phyloP scores from a whole-genome alignment of 2,329 filamentous ascomycete species.

The Claviceps paspali region DNA sequence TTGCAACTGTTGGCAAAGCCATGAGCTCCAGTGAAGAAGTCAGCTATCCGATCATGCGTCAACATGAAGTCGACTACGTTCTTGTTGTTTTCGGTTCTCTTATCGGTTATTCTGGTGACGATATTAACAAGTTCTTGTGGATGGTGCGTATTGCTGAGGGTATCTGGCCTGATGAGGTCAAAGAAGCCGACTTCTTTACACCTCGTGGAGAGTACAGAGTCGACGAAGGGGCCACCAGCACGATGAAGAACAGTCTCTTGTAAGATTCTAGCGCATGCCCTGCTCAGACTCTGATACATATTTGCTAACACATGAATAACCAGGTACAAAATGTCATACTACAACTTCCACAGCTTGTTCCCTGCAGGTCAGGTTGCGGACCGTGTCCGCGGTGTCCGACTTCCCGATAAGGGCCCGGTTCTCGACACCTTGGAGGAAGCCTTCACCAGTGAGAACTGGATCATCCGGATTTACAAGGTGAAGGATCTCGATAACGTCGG shows the following conservation, averaged over 20 bases:
- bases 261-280: conserved; percentile 35
- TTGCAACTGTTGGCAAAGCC: conserved; percentile 95
- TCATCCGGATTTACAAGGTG: conserved; percentile 99
- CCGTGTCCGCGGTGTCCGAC: conserved; percentile 64
- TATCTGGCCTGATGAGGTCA: conserved; percentile 99
- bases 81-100: conserved; percentile 92
- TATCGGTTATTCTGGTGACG: conserved; percentile 91
- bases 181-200: conserved; percentile 94
- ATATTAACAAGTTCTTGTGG: conserved; percentile 99
- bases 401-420: conserved; percentile 73
- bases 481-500: conserved; percentile 96
- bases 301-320: conserved; percentile 11
- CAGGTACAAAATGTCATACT: conserved; percentile 99
- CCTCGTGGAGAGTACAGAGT: conserved; percentile 85
- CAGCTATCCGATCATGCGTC: conserved; percentile 94
- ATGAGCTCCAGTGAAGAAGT: conserved; percentile 97
- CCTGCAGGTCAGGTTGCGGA: conserved; percentile 80
- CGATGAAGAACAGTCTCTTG: conserved; percentile 99
- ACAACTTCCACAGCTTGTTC: conserved; percentile 91
- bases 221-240: conserved; percentile 80
- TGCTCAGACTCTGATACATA: not conserved
- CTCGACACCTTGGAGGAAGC: conserved; percentile 89
- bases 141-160: conserved; percentile 99
- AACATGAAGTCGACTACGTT: conserved; percentile 99
- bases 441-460: conserved; percentile 99